These are phyloP conservation scores for Nannochloris sp. DNA, from an alignment of 139 green algal species.

Conservation along the genomic window DNA sequence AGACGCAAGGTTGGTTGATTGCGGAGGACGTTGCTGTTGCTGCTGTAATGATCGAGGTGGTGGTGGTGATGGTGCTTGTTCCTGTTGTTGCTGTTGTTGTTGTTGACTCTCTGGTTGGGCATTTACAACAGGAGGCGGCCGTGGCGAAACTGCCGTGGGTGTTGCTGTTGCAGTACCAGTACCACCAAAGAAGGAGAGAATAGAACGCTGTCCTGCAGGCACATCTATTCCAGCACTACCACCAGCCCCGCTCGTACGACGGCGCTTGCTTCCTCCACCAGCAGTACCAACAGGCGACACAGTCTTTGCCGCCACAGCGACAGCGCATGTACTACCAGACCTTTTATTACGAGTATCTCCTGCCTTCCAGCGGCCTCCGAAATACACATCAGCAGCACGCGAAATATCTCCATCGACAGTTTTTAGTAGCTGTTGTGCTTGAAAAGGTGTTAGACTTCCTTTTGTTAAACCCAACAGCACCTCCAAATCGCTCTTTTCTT, in stretches of 20 bases:
- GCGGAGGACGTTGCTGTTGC: neutral
- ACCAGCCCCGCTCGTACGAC: too few species aligned
- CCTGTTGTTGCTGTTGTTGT: neutral
- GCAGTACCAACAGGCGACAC: too few species aligned
- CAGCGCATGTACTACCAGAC: too few species aligned
- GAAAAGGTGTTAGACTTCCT: neutral
- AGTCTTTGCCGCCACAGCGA: too few species aligned
- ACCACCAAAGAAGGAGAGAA: slow-evolving; percentile 19
- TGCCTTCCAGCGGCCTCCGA: neutral
- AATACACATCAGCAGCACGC: neutral
- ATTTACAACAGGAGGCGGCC: neutral
- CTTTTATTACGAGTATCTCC: too few species aligned
- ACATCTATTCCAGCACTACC: too few species aligned
- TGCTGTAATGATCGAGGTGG: neutral
- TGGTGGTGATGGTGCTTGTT: neutral
- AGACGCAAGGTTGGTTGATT: too few species aligned
- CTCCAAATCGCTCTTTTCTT: neutral
- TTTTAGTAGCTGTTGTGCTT: neutral
- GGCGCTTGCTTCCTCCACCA: too few species aligned
- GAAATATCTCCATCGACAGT: neutral
- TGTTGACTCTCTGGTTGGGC: neutral
- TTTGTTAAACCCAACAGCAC: neutral
- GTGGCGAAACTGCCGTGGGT: neutral
- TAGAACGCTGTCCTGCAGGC: slow-evolving; percentile 24
- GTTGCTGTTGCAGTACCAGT: neutral